Base-by-base conservation (phyloP, 1,139 yeast genomes). In the Taphrina communis region DNA sequence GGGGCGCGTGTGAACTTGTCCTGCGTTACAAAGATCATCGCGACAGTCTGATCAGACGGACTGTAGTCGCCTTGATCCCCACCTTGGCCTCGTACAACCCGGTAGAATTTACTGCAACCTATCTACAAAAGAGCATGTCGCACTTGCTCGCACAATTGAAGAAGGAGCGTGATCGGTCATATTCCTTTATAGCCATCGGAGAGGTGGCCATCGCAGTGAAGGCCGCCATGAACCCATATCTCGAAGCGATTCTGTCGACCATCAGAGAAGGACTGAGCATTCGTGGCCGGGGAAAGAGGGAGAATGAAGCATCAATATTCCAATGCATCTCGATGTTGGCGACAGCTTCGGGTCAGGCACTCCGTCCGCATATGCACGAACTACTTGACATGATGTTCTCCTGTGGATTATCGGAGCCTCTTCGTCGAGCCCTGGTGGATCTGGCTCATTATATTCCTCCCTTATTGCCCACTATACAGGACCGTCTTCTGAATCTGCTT, bases 341-440 rank as follows among this genome's bases (percentile, higher is more conserved):
- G 0, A 84, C 85, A 35, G 96, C 98, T 0, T 92, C 93, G 12
- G 98, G 97, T 0, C 96, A 97, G n/a, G 96, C 97, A 0, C 81
- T 94, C 68, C 89, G 97, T 0, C 93, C 93, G 76, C 94, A 91
- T 76, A 81, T 94, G 71, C 94, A 92, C 72, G 96, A 91, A 74
- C 84, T 93, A 35, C 80, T 94, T 70, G 95, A 89, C 73, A 83
- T 89, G 81, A 84, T 93, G 80, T 84, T 94, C 74, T 85, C 89
- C 68, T 91, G 97, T 72, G 90, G 97, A 0, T 82, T 94, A 65
- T 89, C 94, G 25, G 88, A 85, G 71, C 88, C 89, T 72, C 86
- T 93, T 86, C 87, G 90, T 75, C 86, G 86, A 70, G 90, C 95
- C 12, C 77, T 93, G 48, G 84, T 85, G 70, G 85, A 86, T 1